Base-by-base conservation (phyloP, 352 stramenopile species). In the Pythium aphanidermatum region DNA sequence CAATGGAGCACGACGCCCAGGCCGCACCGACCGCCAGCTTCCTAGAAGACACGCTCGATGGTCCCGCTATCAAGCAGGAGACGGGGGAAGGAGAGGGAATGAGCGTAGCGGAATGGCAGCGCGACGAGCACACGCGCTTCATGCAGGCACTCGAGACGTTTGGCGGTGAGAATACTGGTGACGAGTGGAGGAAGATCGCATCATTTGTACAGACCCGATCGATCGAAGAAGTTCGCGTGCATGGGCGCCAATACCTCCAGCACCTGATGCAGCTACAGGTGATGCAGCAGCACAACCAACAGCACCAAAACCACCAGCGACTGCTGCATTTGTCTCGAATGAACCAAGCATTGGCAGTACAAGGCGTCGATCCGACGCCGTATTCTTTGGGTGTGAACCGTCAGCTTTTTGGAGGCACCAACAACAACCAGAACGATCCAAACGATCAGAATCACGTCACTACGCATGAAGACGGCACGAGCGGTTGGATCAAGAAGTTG, bases 141-240 rank as follows among this genome's bases (percentile, higher is more conserved):
- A 79, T 94, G 58, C 74, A 88, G 45, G 81, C 74, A 12, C 63
- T 94, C 7, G 83, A 94, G 51, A 52, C 68, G 11, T 88, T 77
- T 41, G 83, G 80, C 1, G 60, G 54, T 8, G 54, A 70, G 32
- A 46, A 48, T 11, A 83, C 48, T 10, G 72, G 70, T 17, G 63
- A 83, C 50, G 77, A 77, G 38, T 92, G 83, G 80, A 60, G 50
- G 17, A 69, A 78, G 36, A 94, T 94, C 55, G 56, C 78, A 4
- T 66, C 62, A 4, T 91, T 74, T 38, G 79, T 94, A 9, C 68
- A 70, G 26, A 83, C 82, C 21, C 68, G 77, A 20, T 75, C 72
- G 13, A 55, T 87, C 20, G 64, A 70, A 10, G 83, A 93, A 37
- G 78, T 87, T 38, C 68, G 59, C 43, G 46, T 71, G 7, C 79